Evolutionary conservation across 768 basidiomycete genomes (phyloP), one percentile per base, ranked within the genome.

Genomic region (Phylloporus rhodoxanthus): DNA sequence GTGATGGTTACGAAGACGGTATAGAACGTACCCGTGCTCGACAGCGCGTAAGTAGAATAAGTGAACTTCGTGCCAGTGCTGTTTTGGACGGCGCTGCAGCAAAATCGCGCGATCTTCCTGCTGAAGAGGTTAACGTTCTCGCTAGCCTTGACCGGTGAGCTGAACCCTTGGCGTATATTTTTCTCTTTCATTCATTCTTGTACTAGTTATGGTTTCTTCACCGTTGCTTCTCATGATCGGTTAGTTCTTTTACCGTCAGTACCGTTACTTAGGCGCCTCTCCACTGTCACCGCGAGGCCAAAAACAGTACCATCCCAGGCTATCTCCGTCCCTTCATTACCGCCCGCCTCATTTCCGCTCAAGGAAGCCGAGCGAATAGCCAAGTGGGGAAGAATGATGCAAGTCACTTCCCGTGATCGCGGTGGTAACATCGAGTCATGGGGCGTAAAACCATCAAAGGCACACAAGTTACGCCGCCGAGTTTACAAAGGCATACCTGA

Each of bases 401-500:
- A 76, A 41, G 83, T 89, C 13, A 69, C 75, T 11, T 70, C 70
- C 43, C 80, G 87, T 30, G 89, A 92, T 63, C 63, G 69, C 8
- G 93, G 94, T 28, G 84, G 84, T 9, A 95, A 96, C 60, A 73
- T 84, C 13, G 73, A 81, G 34, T 65, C 72, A 11, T 97, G 94
- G 93, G 68, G 64, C 29, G 72, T 94, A 59, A 80, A 78, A 42
- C 59, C 75, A 20, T 74, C 72, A 15, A 91, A 87, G 68, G 81
- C 76, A 57, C 72, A 63, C 59, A 93, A 87, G 68, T 74, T 87
- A 17, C 77, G 85, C 28, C 70, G 79, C 56, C 77, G 95, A 26
- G 80, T 85, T 45, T 97, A 90, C 75, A 99, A 99, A 65, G 96
- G 96, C 48, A 84, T 98, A 26, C 96, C 96, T 2, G 95, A 98